Conservation (phyloP, 2,329 filamentous ascomycete genomes). For the Verticillium nonalfalfae region DNA sequence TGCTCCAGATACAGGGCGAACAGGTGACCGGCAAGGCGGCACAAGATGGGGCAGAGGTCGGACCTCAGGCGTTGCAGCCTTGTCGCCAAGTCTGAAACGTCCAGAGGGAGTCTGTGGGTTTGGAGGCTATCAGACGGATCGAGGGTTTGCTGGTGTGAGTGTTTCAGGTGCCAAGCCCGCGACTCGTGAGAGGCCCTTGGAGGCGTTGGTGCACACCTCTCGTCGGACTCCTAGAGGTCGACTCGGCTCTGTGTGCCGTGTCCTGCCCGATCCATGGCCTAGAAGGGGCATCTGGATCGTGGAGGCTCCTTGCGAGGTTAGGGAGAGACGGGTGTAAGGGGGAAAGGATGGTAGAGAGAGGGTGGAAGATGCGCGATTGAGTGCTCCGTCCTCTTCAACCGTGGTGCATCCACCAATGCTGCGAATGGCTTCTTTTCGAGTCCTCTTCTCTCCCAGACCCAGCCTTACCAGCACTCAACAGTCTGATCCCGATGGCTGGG, state of each 20-base stretch:
- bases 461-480: not conserved
- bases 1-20: not conserved
- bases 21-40: not conserved
- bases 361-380: not conserved
- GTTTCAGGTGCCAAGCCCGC: not conserved
- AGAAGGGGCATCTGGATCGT: not conserved
- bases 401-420: not conserved
- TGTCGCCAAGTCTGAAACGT: not conserved
- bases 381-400: not conserved
- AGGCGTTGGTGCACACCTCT: not conserved
- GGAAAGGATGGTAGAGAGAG: not conserved
- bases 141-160: not conserved
- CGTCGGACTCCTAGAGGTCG: not conserved
- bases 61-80: not conserved
- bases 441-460: not conserved
- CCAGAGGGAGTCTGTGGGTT: not conserved
- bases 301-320: not conserved
- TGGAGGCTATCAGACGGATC: not conserved
- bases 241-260: not conserved
- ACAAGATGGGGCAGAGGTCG: not conserved
- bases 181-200: not conserved
- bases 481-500: not conserved
- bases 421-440: not conserved
- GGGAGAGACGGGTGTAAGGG: not conserved
- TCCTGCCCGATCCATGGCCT: not conserved